Evolutionary conservation across 768 basidiomycete genomes (phyloP).

Genomic region (Dentipellis fragilis): DNA sequence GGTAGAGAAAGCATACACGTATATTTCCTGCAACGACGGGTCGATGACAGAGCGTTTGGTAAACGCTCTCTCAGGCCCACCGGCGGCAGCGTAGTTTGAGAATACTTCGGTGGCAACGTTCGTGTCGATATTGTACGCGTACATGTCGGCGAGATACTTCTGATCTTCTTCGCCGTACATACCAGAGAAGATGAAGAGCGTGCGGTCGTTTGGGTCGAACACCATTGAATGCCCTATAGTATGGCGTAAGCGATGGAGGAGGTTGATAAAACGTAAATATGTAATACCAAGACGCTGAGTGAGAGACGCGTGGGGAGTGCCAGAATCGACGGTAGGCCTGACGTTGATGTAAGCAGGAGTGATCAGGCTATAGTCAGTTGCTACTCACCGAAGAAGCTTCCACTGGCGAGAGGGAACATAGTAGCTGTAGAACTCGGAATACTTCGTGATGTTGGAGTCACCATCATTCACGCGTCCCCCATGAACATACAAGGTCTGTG

Average conservation of each 20-base stretch:
- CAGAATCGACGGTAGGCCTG: constrained; percentile 17
- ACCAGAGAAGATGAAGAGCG: constrained; percentile 67
- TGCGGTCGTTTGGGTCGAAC: constrained; percentile 46
- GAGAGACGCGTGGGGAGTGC: constrained; percentile 31
- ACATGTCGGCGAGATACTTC: constrained; percentile 67
- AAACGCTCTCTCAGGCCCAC: constrained; percentile 65
- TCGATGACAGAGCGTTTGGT: constrained; percentile 70
- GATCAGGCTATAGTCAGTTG: too few species aligned
- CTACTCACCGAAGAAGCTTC: constrained; percentile 54
- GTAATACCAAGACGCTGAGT: constrained; percentile 49
- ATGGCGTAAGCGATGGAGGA: background rate
- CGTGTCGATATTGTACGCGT: constrained; percentile 52
- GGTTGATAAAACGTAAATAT: background rate
- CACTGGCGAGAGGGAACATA: constrained; percentile 56
- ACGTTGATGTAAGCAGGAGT: background rate
- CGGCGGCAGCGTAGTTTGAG: constrained; percentile 46
- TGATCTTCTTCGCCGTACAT: constrained; percentile 40
- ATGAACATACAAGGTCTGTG: constrained; percentile 65
- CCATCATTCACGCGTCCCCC: constrained; percentile 68
- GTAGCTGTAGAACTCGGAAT: constrained; percentile 68
- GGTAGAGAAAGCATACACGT: constrained; percentile 40
- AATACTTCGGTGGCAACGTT: constrained; percentile 52
- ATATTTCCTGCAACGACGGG: constrained; percentile 51
- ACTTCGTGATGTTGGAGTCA: constrained; percentile 48
- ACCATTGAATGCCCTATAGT: constrained; percentile 71